phyloP scores from a whole-genome alignment of 225 moss, liverwort and hornwort species.

The Antitrichia curtipendula region DNA sequence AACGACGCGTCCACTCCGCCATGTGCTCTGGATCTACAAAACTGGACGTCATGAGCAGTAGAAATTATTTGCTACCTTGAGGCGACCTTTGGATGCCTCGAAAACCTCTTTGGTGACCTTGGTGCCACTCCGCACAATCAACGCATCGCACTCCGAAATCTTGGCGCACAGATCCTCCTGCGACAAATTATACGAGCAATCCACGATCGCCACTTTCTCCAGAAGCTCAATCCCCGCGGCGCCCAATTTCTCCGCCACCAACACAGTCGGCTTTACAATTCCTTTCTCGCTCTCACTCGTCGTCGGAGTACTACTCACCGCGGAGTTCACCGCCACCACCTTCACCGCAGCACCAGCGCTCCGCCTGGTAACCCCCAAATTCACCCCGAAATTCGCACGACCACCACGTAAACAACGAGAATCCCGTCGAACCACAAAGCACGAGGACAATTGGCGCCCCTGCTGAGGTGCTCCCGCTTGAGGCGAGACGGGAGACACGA shows the following conservation, averaged over 20 bases:
- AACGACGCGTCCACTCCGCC: background rate
- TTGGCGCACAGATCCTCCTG: slow-evolving; percentile 87
- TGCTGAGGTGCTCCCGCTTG: background rate
- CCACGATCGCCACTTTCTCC: slow-evolving; percentile 68
- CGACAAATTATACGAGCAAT: slow-evolving; percentile 81
- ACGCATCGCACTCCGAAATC: slow-evolving; percentile 68
- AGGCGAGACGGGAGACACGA: background rate
- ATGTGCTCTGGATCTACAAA: background rate
- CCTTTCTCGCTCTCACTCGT: background rate
- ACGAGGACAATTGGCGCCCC: background rate
- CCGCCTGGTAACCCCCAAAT: background rate
- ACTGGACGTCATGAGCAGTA: background rate
- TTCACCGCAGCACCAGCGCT: background rate
- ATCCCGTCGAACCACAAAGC: background rate
- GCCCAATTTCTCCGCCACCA: slow-evolving; percentile 95
- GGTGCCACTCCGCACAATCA: slow-evolving; percentile 93
- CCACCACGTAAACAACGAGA: background rate
- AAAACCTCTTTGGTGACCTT: slow-evolving; percentile 90
- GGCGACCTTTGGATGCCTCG: slow-evolving; percentile 75
- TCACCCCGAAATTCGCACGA: background rate
- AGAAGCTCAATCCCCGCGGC: slow-evolving; percentile 67
- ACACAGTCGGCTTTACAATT: slow-evolving; percentile 26
- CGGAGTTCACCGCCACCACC: slow-evolving; percentile 2
- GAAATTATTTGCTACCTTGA: slow-evolving; percentile 28
- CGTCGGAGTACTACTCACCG: background rate